Evolutionary conservation across 129 eudicot genomes (phyloP).

Genomic region (Smallanthus sonchifolius): DNA sequence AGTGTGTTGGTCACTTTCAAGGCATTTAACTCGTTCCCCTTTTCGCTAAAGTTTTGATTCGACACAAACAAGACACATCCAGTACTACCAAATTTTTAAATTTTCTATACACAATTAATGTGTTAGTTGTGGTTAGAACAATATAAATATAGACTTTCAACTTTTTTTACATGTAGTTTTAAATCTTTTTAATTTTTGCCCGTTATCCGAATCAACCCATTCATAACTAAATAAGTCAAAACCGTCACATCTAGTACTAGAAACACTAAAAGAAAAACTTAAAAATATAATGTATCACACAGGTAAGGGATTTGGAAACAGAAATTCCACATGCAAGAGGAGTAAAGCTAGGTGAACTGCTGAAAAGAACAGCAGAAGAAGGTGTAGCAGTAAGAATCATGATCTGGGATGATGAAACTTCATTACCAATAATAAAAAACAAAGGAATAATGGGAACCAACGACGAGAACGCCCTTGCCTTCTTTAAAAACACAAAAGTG

Average conservation of each 20-base stretch:
- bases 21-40: background rate
- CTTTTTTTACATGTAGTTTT: background rate
- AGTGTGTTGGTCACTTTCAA: background rate
- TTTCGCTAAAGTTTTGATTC: background rate
- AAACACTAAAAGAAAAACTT: background rate
- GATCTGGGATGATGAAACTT: slow-evolving; percentile 95
- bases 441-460: slow-evolving; percentile 85
- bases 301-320: slow-evolving; percentile 82
- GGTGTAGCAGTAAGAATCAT: slow-evolving; percentile 85
- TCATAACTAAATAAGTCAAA: background rate
- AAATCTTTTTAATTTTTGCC: background rate
- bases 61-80: background rate
- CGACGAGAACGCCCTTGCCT: slow-evolving; percentile 69
- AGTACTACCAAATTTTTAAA: background rate
- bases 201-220: background rate
- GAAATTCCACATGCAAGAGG: slow-evolving; percentile 82
- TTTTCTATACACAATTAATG: background rate
- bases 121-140: background rate
- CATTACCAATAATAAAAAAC: slow-evolving; percentile 77
- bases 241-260: background rate
- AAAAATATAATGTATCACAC: background rate
- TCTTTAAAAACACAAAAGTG: slow-evolving; percentile 77
- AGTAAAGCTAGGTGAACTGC: slow-evolving; percentile 67
- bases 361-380: slow-evolving; percentile 87
- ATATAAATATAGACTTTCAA: background rate